These are phyloP conservation scores for Fusarium sp. DNA, from an alignment of 2,329 filamentous ascomycete species.

Conservation along the genomic window DNA sequence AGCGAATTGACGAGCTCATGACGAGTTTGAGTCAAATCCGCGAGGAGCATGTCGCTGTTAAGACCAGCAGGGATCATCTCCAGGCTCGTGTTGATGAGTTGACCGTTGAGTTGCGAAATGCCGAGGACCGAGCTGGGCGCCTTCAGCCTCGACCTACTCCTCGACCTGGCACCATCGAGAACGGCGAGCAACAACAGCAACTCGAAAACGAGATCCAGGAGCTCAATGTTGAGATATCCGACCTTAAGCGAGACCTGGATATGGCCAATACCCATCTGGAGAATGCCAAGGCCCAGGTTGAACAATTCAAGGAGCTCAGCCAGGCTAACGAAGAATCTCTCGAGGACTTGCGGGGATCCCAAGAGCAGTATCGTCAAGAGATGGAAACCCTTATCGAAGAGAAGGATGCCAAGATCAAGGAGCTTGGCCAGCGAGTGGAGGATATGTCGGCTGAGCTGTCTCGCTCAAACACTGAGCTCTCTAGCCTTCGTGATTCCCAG, in stretches of 20 bases:
- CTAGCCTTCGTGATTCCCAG: constrained; percentile 81
- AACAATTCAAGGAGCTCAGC: constrained; percentile 89
- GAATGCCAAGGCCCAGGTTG: constrained; percentile 80
- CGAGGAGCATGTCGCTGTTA: constrained; percentile 86
- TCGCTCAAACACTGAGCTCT: constrained; percentile 84
- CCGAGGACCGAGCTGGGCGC: constrained; percentile 86
- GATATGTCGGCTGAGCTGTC: constrained; percentile 86
- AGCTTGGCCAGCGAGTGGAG: constrained; percentile 84
- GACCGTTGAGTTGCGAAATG: constrained; percentile 85
- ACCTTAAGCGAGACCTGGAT: constrained; percentile 88
- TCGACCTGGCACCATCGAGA: constrained; percentile 59
- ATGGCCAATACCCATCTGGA: constrained; percentile 83
- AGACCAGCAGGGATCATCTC: constrained; percentile 89
- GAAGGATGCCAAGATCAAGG: constrained; percentile 82
- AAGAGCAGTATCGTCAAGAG: constrained; percentile 89
- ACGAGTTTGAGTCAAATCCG: constrained; percentile 81
- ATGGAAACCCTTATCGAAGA: constrained; percentile 79
- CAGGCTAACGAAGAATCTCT: constrained; percentile 89
- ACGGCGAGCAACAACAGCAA: constrained; percentile 60
- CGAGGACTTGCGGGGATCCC: constrained; percentile 79
- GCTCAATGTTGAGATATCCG: constrained; percentile 82
- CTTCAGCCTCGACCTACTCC: constrained; percentile 83
- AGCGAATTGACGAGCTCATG: constrained; percentile 91
- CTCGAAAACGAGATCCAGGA: constrained; percentile 77
- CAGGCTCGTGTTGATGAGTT: constrained; percentile 90